Conservation (phyloP, 179 eudicot genomes). For the Pouteria campechiana region DNA sequence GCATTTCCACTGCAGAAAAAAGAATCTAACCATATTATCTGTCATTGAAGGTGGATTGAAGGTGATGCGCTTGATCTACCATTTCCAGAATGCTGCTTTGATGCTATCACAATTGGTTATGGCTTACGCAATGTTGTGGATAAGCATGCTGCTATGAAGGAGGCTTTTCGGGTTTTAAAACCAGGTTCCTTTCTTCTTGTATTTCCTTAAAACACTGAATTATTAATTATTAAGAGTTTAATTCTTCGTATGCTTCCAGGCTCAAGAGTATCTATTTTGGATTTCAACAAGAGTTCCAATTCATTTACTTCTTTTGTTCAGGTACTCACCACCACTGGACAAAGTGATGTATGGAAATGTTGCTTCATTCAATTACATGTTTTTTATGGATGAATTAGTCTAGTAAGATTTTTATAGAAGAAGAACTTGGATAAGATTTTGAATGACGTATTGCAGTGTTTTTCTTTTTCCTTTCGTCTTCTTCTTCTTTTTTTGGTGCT, state of each 20-base stretch:
- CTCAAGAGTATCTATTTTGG: slow-evolving; percentile 63
- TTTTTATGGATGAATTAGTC: no score
- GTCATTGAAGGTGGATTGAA: slow-evolving; percentile 72
- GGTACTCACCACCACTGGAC: no score
- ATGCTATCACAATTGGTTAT: slow-evolving; percentile 82
- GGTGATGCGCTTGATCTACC: slow-evolving; percentile 82
- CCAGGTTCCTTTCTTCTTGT: slow-evolving; percentile 30
- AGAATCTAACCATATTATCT: no score
- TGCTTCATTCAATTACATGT: no score
- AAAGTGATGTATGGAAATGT: no score
- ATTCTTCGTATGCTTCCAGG: slow-evolving; percentile 10
- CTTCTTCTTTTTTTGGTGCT: no score
- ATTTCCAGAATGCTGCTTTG: slow-evolving; percentile 50
- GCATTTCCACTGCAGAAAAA: no score
- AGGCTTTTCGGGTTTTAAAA: slow-evolving; percentile 67
- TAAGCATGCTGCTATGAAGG: slow-evolving; percentile 50
- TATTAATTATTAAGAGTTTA: neutral
- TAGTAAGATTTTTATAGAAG: no score
- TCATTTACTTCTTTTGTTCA: slow-evolving; percentile 31
- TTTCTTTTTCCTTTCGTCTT: no score
- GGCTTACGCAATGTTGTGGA: slow-evolving; percentile 74
- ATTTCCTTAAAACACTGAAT: neutral
- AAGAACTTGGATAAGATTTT: no score
- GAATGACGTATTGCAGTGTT: no score
- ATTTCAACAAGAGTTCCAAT: slow-evolving; percentile 63